Evolutionary conservation across 768 basidiomycete genomes (phyloP).

Genomic region (Boletus pseudo-olivaceus): DNA sequence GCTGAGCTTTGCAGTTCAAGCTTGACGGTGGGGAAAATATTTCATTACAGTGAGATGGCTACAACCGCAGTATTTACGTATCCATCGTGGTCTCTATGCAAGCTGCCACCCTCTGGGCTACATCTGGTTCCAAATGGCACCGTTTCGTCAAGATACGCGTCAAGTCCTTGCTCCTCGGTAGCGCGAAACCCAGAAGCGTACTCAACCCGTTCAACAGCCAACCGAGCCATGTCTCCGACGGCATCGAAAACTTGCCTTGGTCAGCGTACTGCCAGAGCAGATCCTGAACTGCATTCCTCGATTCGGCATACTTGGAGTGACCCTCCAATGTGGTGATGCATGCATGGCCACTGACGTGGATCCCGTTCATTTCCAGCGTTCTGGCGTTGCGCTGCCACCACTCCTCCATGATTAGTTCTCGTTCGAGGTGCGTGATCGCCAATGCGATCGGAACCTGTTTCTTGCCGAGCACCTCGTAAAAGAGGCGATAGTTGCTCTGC

Average conservation of each 20-base stretch:
- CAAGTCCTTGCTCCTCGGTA: conserved; percentile 22
- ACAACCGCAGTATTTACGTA: neutral
- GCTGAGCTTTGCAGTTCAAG: neutral
- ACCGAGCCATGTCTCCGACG: conserved; percentile 21
- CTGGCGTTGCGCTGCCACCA: conserved; percentile 31
- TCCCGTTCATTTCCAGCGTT: conserved; percentile 16
- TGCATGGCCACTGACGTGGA: conserved; percentile 24
- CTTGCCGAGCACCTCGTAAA: conserved; percentile 39
- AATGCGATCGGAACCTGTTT: conserved; percentile 37
- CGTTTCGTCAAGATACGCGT: conserved; percentile 22
- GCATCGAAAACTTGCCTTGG: conserved; percentile 25
- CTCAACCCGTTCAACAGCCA: conserved; percentile 19
- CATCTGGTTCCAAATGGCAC: conserved; percentile 21
- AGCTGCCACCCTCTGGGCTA: conserved; percentile 23
- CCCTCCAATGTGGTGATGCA: conserved; percentile 27
- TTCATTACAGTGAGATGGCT: neutral
- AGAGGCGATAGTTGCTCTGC: conserved; percentile 33
- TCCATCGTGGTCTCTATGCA: conserved; percentile 17
- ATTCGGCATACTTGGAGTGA: conserved; percentile 19
- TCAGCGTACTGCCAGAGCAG: conserved; percentile 21
- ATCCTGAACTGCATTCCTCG: conserved; percentile 19
- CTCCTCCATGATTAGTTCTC: conserved; percentile 27
- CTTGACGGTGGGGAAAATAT: neutral
- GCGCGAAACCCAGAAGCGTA: conserved; percentile 9
- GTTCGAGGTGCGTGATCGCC: conserved; percentile 39